Evolutionary conservation across 2,329 filamentous ascomycete species (phyloP), one percentile per base, ranked within the genome.

Genomic region (Cladorrhinum sp.): DNA sequence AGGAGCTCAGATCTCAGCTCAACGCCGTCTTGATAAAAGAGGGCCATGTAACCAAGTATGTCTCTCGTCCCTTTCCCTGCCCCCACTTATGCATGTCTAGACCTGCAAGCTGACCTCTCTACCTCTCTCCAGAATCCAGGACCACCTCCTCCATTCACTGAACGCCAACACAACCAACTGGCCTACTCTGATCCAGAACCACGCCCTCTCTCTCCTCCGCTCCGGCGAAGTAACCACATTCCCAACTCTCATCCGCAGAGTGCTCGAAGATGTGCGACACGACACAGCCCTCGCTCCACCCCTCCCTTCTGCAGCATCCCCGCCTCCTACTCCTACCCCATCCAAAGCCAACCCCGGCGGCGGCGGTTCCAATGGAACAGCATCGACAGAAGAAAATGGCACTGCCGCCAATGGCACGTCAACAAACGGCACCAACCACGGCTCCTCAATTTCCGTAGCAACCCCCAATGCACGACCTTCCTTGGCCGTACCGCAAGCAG

Each of bases 1-100:
- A 82, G 6, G 85, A 88, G 61, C 73, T 88, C 60, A 78, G 86
- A 21, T 87, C 85, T 1, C 80, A 86, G 67, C 84, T 88, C 68
- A 88, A 88, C 70, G 77, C 78, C 9, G 68, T 83, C 12, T 74
- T 88, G 23, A 75, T 88, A 33, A 77, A 78, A 46, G 84, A 86
- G 51, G 85, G 85, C 2, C 82, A 87, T 64, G 80, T 87, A 23
- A 73, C 78, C 52, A 85, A 82, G 86, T 87, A 76, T 57, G 75
- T 63, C 26, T 42, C 36, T 42, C 6, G 4, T 9, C 21, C 39
- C 30, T 49, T 55, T 54, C 14, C 55, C 56, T n/a, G n/a, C n/a
- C n/a, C n/a, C n/a, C n/a, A n/a, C n/a, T n/a, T n/a, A n/a, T n/a
- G n/a, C n/a, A n/a, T n/a, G n/a, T n/a, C n/a, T n/a, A n/a, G n/a